Evolutionary conservation across 208 protist genomes (phyloP).

Genomic region (Leishmania martiniquensis): DNA sequence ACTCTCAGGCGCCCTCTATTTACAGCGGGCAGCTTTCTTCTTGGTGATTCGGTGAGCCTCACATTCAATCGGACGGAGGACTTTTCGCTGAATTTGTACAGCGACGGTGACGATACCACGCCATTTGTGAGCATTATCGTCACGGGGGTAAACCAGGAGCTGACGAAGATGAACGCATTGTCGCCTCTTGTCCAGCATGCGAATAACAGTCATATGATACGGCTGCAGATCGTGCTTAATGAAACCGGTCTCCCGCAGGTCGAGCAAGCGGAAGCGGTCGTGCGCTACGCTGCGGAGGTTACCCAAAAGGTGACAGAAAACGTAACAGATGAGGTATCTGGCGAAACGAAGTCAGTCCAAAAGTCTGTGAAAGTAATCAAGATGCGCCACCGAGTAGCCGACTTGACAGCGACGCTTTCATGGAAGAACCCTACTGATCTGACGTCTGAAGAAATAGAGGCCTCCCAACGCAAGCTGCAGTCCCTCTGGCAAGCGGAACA

Average conservation of each 20-base stretch:
- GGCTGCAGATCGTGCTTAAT: conserved; percentile 70
- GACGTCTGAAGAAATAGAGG: conserved; percentile 30
- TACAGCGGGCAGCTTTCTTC: conserved; percentile 7
- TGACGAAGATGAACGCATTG: conserved; percentile 48
- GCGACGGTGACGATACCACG: conserved; percentile 2
- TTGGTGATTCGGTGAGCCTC: conserved; percentile 62
- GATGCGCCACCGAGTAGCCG: conserved; percentile 41
- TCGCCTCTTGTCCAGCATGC: conserved; percentile 48
- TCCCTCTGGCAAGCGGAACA: conserved; percentile 60
- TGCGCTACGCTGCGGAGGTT: conserved; percentile 67
- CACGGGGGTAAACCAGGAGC: conserved; percentile 44
- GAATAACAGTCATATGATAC: conserved; percentile 85
- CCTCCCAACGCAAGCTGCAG: conserved; percentile 45
- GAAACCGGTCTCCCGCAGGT: conserved; percentile 76
- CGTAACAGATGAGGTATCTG: conserved; percentile 23
- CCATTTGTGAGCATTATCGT: conserved; percentile 53
- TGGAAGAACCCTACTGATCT: conserved; percentile 46
- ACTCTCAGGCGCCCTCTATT: conserved; percentile 22
- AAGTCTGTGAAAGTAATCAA: conserved; percentile 26
- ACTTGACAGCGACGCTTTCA: conserved; percentile 32
- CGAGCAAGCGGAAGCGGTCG: conserved; percentile 59
- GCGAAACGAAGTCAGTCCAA: conserved; percentile 28
- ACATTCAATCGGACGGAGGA: conserved; percentile 80
- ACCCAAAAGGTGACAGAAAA: conserved; percentile 36
- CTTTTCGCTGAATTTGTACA: conserved; percentile 66